Evolutionary conservation across 345 rosid genomes (phyloP), one percentile per base, ranked within the genome.

Genomic region (Eutrema japonicum): DNA sequence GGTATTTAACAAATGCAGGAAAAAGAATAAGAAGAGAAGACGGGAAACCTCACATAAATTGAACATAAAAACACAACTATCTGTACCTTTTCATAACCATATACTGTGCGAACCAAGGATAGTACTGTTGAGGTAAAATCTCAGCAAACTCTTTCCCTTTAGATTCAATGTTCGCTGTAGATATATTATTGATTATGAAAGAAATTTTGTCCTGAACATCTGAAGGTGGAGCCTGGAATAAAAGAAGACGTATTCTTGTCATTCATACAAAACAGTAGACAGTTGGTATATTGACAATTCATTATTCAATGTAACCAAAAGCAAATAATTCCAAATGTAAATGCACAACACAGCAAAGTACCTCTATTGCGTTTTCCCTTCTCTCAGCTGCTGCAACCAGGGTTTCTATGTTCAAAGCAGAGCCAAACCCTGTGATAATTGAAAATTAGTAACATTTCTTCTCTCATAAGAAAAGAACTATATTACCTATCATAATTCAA

Each of bases 31-130:
- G 66, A 66, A 52, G 43, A 73, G 14, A 14, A 47, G 12, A 59
- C 18, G 48, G 12, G 13, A 60, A 68, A 60, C n/a, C 22, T 43
- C 10, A 8, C 33, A 38, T 16, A 55, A 59, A 67, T 22, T 67
- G 40, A 30, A 59, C 37, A 55, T 47, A 47, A 12, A 45, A 46
- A 56, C 22, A 53, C 26, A 50, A 30, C 14, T 42, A 43, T 35
- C 64, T 12, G 46, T 47, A 75, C 99, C 99, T 89, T 86, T 88
- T 95, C 99, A 95, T 95, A 51, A 95, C 99, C 96, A 95, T 89
- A 66, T 95, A 95, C 72, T 90, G 96, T 2, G 99, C 99, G 73
- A 95, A 95, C 99, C 99, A 95, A 12, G 97, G 91, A 77, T 86
- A 84, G 55, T 89, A 82, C 67, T 87, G 93, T 68, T 95, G 97